Conservation (phyloP, 345 rosid genomes). For the Eucalyptus pauciflora region DNA sequence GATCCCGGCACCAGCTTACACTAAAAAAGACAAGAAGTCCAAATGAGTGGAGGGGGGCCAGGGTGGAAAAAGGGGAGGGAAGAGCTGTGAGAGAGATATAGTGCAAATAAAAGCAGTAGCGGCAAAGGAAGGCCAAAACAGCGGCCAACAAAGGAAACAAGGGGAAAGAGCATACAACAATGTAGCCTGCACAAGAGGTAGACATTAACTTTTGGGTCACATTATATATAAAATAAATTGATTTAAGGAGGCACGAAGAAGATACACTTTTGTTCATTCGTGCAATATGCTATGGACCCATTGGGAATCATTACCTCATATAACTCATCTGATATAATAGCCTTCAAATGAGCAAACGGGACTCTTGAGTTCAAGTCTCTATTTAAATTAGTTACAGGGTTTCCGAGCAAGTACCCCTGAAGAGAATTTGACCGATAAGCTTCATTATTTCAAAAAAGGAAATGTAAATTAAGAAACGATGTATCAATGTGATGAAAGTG, state of each 20-base stretch:
- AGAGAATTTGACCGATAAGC: background rate
- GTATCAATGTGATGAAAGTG: background rate
- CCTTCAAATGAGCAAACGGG: background rate
- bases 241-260: background rate
- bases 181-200: too few species aligned
- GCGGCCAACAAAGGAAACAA: too few species aligned
- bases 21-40: too few species aligned
- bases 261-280: too few species aligned
- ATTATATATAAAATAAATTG: background rate
- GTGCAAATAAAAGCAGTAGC: too few species aligned
- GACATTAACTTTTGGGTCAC: background rate
- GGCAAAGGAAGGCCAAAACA: too few species aligned
- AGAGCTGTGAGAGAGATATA: too few species aligned
- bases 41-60: too few species aligned
- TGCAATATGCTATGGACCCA: too few species aligned
- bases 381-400: conserved; percentile 6
- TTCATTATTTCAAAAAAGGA: background rate
- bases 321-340: conserved; percentile 6
- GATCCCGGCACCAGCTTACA: too few species aligned
- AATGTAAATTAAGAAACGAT: background rate
- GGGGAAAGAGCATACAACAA: too few species aligned
- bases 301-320: background rate
- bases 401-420: conserved; percentile 20
- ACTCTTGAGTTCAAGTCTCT: conserved; percentile 7
- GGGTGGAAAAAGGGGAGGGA: too few species aligned